These are phyloP conservation scores for Phoma sp. DNA, from an alignment of 2,329 filamentous ascomycete genomes.

Conservation along the genomic window DNA sequence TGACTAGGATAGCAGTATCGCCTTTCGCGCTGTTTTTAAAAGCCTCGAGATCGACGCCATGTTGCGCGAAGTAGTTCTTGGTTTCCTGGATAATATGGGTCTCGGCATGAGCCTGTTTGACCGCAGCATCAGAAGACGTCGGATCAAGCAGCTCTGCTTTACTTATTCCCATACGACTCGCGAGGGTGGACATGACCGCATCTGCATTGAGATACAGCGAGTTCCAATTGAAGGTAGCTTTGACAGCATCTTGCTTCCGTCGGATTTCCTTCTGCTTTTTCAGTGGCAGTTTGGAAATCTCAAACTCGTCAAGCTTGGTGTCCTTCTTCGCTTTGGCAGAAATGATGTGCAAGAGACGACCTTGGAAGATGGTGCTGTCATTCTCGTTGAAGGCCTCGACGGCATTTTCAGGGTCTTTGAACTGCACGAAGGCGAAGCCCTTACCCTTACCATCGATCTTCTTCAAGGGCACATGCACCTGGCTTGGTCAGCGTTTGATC, in stretches of 20 bases:
- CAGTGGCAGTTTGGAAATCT: constrained; percentile 86
- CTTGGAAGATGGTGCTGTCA: constrained; percentile 89
- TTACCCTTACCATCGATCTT: constrained; percentile 75
- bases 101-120: constrained; percentile 96
- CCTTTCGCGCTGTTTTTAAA: constrained; percentile 87
- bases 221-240: constrained; percentile 93
- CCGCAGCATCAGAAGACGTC: constrained; percentile 90
- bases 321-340: constrained; percentile 84
- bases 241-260: constrained; percentile 79
- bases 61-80: constrained; percentile 84
- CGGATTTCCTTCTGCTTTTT: constrained; percentile 94
- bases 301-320: constrained; percentile 82
- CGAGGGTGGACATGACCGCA: constrained; percentile 89
- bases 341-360: constrained; percentile 87
- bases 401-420: constrained; percentile 73
- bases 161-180: constrained; percentile 82
- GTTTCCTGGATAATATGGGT: constrained; percentile 96
- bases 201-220: constrained; percentile 98
- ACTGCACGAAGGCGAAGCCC: constrained; percentile 89
- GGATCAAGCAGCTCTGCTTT: constrained; percentile 94
- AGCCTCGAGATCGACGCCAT: constrained; percentile 89
- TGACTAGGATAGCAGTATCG: constrained; percentile 86
- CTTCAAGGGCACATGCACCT: constrained; percentile 88
- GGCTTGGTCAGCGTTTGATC: constrained; percentile 31
- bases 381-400: constrained; percentile 78